Evolutionary conservation across 345 rosid genomes (phyloP).

Genomic region (Arabidopsis arenosa): DNA sequence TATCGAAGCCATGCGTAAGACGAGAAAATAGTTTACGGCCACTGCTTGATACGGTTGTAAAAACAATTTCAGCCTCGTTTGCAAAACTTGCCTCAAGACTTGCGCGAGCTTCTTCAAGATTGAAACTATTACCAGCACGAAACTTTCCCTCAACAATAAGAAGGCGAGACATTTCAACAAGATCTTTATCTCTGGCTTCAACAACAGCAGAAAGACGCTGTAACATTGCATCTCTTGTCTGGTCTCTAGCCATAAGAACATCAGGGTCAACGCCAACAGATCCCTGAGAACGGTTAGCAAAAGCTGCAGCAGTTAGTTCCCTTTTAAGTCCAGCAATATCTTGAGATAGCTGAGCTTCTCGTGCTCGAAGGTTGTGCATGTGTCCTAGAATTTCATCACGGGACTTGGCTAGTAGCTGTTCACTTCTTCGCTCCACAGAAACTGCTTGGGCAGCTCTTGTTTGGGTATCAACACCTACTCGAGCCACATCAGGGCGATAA

Average conservation of each 20-base stretch:
- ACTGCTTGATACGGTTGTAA: slow-evolving; percentile 98
- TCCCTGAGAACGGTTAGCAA: slow-evolving; percentile 84
- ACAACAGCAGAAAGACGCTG: slow-evolving; percentile 95
- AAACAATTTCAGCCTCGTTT: slow-evolving; percentile 99
- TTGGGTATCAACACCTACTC: slow-evolving; percentile 99
- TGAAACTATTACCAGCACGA: slow-evolving; percentile 78
- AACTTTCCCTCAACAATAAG: slow-evolving; percentile 81
- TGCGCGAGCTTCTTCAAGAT: slow-evolving; percentile 96
- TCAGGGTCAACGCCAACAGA: slow-evolving; percentile 99
- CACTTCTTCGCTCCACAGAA: slow-evolving; percentile 98
- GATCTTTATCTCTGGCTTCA: slow-evolving; percentile 92
- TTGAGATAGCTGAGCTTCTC: slow-evolving; percentile 80
- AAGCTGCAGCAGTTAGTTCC: slow-evolving; percentile 80
- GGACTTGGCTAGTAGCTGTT: slow-evolving; percentile 75
- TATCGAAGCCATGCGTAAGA: slow-evolving; percentile 97
- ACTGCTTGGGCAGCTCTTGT: slow-evolving; percentile 99
- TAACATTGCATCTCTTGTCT: slow-evolving; percentile 81
- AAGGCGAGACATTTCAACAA: slow-evolving; percentile 98
- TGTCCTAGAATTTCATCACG: slow-evolving; percentile 89
- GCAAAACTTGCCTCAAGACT: slow-evolving; percentile 99
- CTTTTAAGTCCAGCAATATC: slow-evolving; percentile 79
- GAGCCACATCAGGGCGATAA: slow-evolving; percentile 96
- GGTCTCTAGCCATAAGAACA: slow-evolving; percentile 81
- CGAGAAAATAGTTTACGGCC: slow-evolving; percentile 97
- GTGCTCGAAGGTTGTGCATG: slow-evolving; percentile 78